Evolutionary conservation across 805 yeast species (phyloP), one percentile per base, ranked within the genome.

Genomic region (Spathaspora girioi): DNA sequence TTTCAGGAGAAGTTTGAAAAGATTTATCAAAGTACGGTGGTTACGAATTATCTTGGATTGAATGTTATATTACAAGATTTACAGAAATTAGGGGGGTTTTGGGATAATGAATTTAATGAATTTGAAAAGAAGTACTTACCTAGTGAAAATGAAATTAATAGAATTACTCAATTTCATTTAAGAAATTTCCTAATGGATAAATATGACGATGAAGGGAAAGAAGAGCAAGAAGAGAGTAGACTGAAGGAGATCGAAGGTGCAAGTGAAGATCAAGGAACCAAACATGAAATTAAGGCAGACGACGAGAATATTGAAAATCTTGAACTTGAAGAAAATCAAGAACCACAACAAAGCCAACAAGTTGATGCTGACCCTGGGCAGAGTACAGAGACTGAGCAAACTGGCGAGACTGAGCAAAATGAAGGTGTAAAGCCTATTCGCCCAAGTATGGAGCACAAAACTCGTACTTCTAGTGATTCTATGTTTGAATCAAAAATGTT

Each of bases 81-180:
- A 15, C 97, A 93, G 61, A 91, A 87, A 51, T 70, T 84, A 27
- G 92, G 96, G 2, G 91, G 89, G 19, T 80, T 76, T 41, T 94
- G 98, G 98, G 97, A 93, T 67, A 59, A 68, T 19, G 96, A 86
- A 51, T 91, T 94, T 60, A 78, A 82, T 38, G 87, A 82, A 7
- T 93, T 94, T 69, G 97, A 89, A 53, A 78, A 78, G 43, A 77
- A 77, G 18, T 94, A 80, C 62, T 77, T 93, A 53, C 98, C 98
- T 1, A 83, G 96, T 8, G 98, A 94, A 65, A 89, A 86, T 60
- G 99, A 94, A 76, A 88, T 94, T 57, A 84, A 96, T 5, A 78
- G 89, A 55, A 88, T 94, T 43, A 92, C 99, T 1, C 87, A 96
- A 3, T 85, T 86, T 59, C 98, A 93, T 63, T 71, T 93, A 60